A percentile compares a stretch with the other conserved stretches of the same genome.
Conservation (phyloP, 2,329 filamentous ascomycete genomes). For the Aspergillus tanneri region DNA sequence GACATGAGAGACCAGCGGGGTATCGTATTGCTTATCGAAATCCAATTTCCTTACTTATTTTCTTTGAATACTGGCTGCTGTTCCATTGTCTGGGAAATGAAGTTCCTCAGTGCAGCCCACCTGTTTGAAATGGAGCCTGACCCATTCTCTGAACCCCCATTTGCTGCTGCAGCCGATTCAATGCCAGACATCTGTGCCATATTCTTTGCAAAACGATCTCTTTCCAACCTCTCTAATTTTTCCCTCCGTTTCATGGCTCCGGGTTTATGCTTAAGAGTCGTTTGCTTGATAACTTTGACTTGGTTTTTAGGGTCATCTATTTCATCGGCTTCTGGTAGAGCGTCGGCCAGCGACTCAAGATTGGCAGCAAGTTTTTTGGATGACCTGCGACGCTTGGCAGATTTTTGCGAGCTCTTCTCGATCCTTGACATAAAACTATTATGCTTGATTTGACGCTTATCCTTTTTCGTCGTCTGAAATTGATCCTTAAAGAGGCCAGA, state of each 20-base stretch:
- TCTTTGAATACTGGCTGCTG: constrained; percentile 72
- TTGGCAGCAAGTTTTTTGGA: constrained; percentile 76
- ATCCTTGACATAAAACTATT: constrained; percentile 76
- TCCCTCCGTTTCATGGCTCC: constrained; percentile 84
- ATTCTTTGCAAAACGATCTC: constrained; percentile 78
- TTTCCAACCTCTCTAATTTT: constrained; percentile 74
- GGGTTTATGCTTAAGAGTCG: constrained; percentile 70
- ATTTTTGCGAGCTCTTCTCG: constrained; percentile 58
- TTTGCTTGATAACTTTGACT: constrained; percentile 70
- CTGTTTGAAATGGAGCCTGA: constrained; percentile 53
- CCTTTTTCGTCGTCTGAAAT: constrained; percentile 73
- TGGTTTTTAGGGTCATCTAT: constrained; percentile 49
- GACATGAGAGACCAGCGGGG: neutral
- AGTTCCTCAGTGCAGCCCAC: constrained; percentile 79
- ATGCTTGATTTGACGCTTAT: constrained; percentile 81
- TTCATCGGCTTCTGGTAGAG: constrained; percentile 65
- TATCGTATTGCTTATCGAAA: neutral
- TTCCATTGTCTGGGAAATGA: constrained; percentile 86
- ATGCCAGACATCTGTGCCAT: constrained; percentile 68
- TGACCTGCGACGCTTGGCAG: constrained; percentile 65
- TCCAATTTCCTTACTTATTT: constrained; percentile 26
- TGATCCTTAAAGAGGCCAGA: constrained; percentile 31
- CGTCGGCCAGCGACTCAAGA: constrained; percentile 74
- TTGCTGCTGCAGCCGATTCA: constrained; percentile 27
- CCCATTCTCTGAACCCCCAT: constrained; percentile 15